Evolutionary conservation across 306 rosid genomes (phyloP).

Genomic region (Inga laurina): DNA sequence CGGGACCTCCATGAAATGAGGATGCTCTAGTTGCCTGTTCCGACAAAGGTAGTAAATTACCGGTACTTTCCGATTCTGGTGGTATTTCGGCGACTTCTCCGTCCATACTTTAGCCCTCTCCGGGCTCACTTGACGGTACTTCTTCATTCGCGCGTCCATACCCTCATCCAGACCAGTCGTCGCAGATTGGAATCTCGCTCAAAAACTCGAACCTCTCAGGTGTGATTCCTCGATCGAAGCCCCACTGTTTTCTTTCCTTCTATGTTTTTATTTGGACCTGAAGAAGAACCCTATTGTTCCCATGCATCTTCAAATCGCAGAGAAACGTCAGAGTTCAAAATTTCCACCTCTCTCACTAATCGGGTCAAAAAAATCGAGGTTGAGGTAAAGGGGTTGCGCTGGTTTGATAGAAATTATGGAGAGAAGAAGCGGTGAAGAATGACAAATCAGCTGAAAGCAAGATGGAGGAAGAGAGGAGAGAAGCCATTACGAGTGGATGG

Average conservation of each 20-base stretch:
- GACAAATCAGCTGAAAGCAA: background rate
- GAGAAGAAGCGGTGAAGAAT: background rate
- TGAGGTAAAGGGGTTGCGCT: background rate
- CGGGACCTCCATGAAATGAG: conserved; percentile 98
- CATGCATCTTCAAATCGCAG: conserved; percentile 5
- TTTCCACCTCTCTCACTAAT: background rate
- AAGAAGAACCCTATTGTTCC: conserved; percentile 26
- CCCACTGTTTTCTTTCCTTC: background rate
- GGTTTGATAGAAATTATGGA: background rate
- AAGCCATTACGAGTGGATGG: background rate
- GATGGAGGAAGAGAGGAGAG: background rate
- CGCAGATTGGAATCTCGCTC: conserved; percentile 21
- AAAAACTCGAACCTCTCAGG: background rate
- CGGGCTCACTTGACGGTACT: conserved; percentile 82
- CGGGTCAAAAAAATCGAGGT: background rate
- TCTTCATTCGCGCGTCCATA: conserved; percentile 86
- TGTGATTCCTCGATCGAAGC: background rate
- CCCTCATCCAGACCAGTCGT: conserved; percentile 28
- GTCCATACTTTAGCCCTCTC: conserved; percentile 98
- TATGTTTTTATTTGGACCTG: background rate
- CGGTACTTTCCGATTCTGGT: conserved; percentile 77
- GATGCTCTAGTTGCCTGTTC: conserved; percentile 91
- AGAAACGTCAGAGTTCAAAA: background rate
- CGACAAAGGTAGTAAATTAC: conserved; percentile 88
- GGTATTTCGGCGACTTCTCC: conserved; percentile 88